phyloP scores from a whole-genome alignment of 2,329 filamentous ascomycete genomes.

The Sporothrix mexicana region DNA sequence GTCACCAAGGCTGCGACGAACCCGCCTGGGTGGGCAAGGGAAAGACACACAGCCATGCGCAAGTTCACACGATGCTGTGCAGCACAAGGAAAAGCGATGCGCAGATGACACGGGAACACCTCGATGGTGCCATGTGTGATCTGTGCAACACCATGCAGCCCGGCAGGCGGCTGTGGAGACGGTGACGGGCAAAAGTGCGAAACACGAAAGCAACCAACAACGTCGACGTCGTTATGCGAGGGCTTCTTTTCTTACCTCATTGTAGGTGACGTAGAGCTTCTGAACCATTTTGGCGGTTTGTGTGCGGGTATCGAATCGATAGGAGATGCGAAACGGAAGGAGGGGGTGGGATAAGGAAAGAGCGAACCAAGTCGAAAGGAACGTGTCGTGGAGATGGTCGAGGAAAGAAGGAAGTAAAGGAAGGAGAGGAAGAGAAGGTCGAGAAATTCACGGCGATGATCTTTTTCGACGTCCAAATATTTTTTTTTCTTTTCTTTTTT shows the following conservation, averaged over 20 bases:
- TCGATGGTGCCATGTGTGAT: not conserved
- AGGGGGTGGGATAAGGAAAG: not conserved
- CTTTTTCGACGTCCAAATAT: not conserved
- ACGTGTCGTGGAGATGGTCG: not conserved
- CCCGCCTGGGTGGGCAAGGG: not conserved
- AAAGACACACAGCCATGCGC: not conserved
- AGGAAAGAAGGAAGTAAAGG: not conserved
- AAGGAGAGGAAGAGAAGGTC: not conserved
- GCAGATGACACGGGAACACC: slow-evolving; percentile 10
- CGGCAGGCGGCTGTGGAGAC: not conserved
- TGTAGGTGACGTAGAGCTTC: slow-evolving; percentile 91
- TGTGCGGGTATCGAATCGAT: not conserved
- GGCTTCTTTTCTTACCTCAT: slow-evolving; percentile 67
- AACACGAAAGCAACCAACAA: not conserved
- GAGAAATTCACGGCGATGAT: not conserved
- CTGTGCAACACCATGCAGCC: not conserved
- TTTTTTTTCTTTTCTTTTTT: not conserved
- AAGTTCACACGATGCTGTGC: not conserved
- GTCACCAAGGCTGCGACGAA: not conserved
- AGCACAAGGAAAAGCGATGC: not conserved
- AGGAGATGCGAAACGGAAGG: not conserved
- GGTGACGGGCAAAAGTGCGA: not conserved
- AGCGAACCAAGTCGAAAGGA: not conserved
- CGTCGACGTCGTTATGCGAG: not conserved
- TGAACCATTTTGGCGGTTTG: slow-evolving; percentile 68